phyloP scores from a whole-genome alignment of 495 filamentous ascomycete species.

The Aspergillus haitiensis region DNA sequence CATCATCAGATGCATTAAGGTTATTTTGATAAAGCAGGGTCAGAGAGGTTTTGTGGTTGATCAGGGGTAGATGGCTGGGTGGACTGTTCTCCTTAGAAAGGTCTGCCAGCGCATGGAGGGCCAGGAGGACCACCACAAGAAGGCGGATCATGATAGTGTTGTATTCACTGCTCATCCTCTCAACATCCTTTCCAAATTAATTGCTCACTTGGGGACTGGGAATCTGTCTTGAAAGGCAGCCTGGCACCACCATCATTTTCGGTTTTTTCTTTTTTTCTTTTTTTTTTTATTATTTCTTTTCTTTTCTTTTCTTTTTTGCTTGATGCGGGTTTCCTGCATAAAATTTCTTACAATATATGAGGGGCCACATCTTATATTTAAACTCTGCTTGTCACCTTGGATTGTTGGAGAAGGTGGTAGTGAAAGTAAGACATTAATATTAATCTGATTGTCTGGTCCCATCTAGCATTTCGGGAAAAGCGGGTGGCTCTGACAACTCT shows the following conservation, averaged over 20 bases:
- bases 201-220: not conserved
- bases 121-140: conserved; percentile 11
- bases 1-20: conserved; percentile 46
- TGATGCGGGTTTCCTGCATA: not conserved
- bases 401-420: not conserved
- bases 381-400: not conserved
- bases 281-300: too few relatives aligned
- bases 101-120: not conserved
- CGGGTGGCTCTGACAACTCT: not conserved
- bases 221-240: not conserved
- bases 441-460: not conserved
- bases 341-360: not conserved
- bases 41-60: conserved; percentile 41
- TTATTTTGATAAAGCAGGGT: conserved; percentile 51
- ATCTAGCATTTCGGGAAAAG: conserved; percentile 5
- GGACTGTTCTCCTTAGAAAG: not conserved
- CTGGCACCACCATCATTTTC: not conserved
- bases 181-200: not conserved
- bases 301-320: too few relatives aligned
- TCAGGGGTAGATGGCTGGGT: conserved; percentile 5
- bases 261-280: not conserved
- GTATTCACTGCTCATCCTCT: not conserved
- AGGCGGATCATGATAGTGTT: conserved; percentile 24
- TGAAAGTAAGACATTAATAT: not conserved
- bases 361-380: conserved; percentile 7